Conservation (phyloP, 2,329 filamentous ascomycete species). For the Arthrobotrys sinensis region DNA sequence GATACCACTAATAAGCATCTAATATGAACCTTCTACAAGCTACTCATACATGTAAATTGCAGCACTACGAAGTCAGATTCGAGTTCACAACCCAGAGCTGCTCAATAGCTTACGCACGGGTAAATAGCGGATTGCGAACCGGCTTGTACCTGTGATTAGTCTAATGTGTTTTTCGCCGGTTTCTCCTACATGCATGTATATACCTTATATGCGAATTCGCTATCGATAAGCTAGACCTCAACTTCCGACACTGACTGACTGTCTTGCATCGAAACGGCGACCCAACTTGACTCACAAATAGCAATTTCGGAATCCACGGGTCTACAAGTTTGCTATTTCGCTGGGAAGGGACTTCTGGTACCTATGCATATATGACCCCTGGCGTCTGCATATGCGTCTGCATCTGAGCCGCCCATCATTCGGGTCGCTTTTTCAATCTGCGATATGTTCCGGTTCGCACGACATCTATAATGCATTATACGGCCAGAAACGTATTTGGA, state of each 20-base stretch:
- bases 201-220: neutral
- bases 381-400: neutral
- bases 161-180: neutral
- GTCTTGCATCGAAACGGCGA: constrained; percentile 3
- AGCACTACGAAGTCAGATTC: too few species aligned
- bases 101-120: neutral
- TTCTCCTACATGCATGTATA: neutral
- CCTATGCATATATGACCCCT: neutral
- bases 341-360: neutral
- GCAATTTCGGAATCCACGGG: constrained; percentile 44
- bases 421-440: neutral
- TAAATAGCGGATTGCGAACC: constrained; percentile 8
- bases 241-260: constrained; percentile 1
- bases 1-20: too few species aligned
- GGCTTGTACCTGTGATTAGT: neutral
- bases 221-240: constrained; percentile 17
- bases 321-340: neutral
- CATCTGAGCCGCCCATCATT: neutral
- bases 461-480: neutral
- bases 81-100: neutral
- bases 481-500: constrained; percentile 17
- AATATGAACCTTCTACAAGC: too few species aligned
- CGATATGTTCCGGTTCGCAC: neutral
- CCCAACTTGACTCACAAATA: constrained; percentile 33
- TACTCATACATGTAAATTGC: too few species aligned